Evolutionary conservation across 2,329 filamentous ascomycete species (phyloP), one percentile per base, ranked within the genome.

Genomic region (Aspergillus sp.): DNA sequence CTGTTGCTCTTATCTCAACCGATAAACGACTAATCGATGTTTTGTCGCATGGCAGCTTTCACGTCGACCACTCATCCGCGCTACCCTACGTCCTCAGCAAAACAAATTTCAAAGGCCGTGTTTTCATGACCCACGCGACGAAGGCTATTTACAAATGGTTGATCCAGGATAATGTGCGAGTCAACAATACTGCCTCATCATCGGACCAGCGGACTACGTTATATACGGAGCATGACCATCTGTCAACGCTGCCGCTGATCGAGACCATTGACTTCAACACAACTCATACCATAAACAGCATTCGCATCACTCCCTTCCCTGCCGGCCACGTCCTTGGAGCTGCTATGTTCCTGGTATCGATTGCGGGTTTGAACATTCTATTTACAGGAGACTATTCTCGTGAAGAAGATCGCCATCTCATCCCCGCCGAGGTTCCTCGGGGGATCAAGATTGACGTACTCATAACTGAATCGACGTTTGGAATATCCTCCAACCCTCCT

Each of bases 61-160:
- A 99, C 76, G 84, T 98, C 73, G 95, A 99, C 72, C 95, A 99
- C 79, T 95, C 95, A n/a, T 93, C 93, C 15, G 96, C 93, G n/a
- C 81, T 99, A 47, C 95, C 95, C 45, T 99, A 98, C 73, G 95
- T 99, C 59, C 84, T 99, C 64, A 90, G 93, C 64, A 99, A 99
- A 80, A 98, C 95, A 39, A 97, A 97, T 75, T 99, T 99, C 81
- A 89, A 90, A 64, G 95, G 95, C 49, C 87, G 93, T 21, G 93
- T 98, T 60, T 98, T 97, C 80, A 99, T 98, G 93, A 99, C 95
- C 52, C 95, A 99, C 80, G 92, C 95, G 2, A 99, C 95, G 47
- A 98, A 99, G 76, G 95, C 95, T 67, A 99, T 99, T 73, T 99
- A 99, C 84, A 98, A 98, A 78, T 98, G 95, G 93, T 86, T 98